Conservation (phyloP, 2,329 filamentous ascomycete genomes). For the Fusarium protoensiforme region DNA sequence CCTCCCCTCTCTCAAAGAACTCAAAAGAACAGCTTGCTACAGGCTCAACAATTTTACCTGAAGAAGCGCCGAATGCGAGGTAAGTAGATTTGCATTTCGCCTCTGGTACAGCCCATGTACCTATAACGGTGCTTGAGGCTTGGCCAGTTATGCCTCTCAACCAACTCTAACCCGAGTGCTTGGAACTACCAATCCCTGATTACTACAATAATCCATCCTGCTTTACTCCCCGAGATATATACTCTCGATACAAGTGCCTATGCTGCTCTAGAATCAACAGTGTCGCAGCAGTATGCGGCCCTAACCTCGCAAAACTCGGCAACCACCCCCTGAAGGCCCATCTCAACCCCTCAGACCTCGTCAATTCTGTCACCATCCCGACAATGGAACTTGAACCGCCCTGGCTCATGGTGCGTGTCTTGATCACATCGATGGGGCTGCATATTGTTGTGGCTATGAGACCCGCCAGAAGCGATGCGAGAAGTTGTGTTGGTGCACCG, state of each 20-base stretch:
- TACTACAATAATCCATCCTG: background rate
- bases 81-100: conserved; percentile 75
- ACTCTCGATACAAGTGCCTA: conserved; percentile 5
- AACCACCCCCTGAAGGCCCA: conserved; percentile 25
- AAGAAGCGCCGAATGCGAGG: conserved; percentile 73
- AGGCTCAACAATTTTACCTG: conserved; percentile 74
- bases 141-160: conserved; percentile 1
- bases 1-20: background rate
- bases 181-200: background rate
- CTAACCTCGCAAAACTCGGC: conserved; percentile 17
- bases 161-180: background rate
- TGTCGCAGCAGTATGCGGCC: conserved; percentile 18
- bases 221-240: background rate
- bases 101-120: conserved; percentile 71
- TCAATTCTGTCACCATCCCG: conserved; percentile 5
- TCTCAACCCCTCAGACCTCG: conserved; percentile 13
- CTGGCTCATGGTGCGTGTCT: conserved; percentile 18
- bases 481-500: conserved; percentile 6
- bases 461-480: conserved; percentile 14
- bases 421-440: conserved; percentile 26
- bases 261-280: conserved; percentile 21
- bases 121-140: conserved; percentile 63
- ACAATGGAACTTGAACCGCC: background rate
- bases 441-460: conserved; percentile 24
- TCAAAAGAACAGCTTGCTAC: conserved; percentile 46